Conservation (phyloP, 371 early-diverging fungal genomes). For the Parasitella parasitica region DNA sequence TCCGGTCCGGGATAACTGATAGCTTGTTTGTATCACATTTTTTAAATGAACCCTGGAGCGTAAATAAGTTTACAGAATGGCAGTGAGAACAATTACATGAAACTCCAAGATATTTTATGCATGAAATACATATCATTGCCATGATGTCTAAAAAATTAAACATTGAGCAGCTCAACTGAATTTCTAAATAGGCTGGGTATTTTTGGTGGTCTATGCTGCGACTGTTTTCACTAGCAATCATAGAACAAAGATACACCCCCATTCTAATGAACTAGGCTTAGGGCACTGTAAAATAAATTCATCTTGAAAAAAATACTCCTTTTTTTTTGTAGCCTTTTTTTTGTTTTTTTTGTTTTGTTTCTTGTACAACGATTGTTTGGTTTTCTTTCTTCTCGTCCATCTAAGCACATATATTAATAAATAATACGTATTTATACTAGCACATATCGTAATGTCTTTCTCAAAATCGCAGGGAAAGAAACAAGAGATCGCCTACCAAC, state of each 20-base stretch:
- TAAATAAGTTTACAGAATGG: too few relatives aligned
- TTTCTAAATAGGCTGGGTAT: too few relatives aligned
- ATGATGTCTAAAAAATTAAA: too few relatives aligned
- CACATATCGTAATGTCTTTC: constrained; percentile 15
- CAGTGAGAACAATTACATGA: background rate
- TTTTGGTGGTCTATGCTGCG: too few relatives aligned
- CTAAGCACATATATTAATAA: background rate
- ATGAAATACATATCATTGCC: too few relatives aligned
- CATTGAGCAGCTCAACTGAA: too few relatives aligned
- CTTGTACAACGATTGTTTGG: background rate
- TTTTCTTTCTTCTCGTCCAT: background rate
- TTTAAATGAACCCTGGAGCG: too few relatives aligned
- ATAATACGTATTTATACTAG: background rate
- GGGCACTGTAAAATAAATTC: background rate
- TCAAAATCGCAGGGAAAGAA: constrained; percentile 42
- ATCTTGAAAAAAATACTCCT: background rate
- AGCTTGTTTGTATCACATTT: too few relatives aligned
- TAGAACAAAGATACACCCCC: background rate
- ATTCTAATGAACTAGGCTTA: background rate
- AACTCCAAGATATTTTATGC: too few relatives aligned
- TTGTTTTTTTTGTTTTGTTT: background rate
- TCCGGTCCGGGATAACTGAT: background rate
- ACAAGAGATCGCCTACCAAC: constrained; percentile 22
- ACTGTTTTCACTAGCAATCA: too few relatives aligned
- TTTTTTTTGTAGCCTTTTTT: background rate